Conservation (phyloP, 1,284 basidiomycete genomes). For the Calocybe gambosa region DNA sequence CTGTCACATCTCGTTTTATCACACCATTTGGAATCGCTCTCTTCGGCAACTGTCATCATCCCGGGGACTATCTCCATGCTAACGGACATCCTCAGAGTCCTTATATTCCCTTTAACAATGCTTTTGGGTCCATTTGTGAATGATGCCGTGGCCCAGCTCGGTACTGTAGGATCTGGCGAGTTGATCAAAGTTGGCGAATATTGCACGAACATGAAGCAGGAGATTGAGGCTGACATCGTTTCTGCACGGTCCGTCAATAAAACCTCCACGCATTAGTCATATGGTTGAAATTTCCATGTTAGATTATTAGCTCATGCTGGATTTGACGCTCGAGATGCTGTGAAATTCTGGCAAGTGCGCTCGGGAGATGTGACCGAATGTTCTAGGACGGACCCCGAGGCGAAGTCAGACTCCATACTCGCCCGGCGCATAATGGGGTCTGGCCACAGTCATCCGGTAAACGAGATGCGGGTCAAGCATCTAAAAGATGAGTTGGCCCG, state of each 20-base stretch:
- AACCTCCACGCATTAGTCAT: background rate
- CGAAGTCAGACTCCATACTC: slow-evolving; percentile 14
- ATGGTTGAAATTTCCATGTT: slow-evolving; percentile 5
- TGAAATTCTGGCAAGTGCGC: slow-evolving; percentile 69
- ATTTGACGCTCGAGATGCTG: slow-evolving; percentile 72
- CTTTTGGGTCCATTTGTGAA: slow-evolving; percentile 87
- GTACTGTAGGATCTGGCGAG: slow-evolving; percentile 70
- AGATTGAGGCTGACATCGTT: slow-evolving; percentile 87
- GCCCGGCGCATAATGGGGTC: slow-evolving; percentile 39
- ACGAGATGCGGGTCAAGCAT: slow-evolving; percentile 50
- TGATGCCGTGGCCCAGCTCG: slow-evolving; percentile 79
- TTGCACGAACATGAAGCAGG: slow-evolving; percentile 71
- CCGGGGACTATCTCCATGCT: slow-evolving; percentile 74
- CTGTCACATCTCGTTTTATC: slow-evolving; percentile 81
- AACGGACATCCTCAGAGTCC: slow-evolving; percentile 67
- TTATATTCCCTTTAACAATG: slow-evolving; percentile 85
- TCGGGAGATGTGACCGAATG: slow-evolving; percentile 28
- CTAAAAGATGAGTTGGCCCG: slow-evolving; percentile 58
- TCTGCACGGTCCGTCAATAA: slow-evolving; percentile 55
- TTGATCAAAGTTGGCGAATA: slow-evolving; percentile 63
- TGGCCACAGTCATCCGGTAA: slow-evolving; percentile 57
- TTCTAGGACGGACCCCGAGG: slow-evolving; percentile 13
- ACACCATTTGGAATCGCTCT: slow-evolving; percentile 86
- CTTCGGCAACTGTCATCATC: slow-evolving; percentile 74
- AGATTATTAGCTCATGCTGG: slow-evolving; percentile 84